phyloP scores from a whole-genome alignment of 2,329 filamentous ascomycete species.

The Diaporthe sp. region DNA sequence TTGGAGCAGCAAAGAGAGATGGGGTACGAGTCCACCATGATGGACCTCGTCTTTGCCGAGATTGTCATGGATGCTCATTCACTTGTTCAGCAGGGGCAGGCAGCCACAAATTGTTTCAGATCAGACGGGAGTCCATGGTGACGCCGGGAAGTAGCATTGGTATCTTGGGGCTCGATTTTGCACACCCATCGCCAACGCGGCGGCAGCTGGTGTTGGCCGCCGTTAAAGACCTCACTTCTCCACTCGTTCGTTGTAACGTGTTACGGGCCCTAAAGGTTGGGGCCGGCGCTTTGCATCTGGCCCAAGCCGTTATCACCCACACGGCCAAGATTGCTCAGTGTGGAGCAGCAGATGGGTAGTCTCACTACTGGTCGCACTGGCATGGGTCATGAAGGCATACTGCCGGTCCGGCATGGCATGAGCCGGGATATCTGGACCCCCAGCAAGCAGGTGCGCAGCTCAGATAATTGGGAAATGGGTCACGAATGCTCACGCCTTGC shows the following conservation, averaged over 20 bases:
- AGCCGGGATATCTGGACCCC: conserved; percentile 8
- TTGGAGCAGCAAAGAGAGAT: not conserved
- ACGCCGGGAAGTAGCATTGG: conserved; percentile 33
- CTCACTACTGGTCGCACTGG: conserved; percentile 34
- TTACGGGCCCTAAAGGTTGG: conserved; percentile 36
- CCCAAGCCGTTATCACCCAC: conserved; percentile 29
- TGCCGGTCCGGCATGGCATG: conserved; percentile 21
- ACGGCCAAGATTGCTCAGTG: conserved; percentile 29
- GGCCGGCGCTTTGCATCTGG: conserved; percentile 34
- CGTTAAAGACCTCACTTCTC: conserved; percentile 20
- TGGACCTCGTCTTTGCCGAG: conserved; percentile 22
- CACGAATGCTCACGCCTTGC: conserved; percentile 30
- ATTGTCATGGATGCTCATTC: not conserved
- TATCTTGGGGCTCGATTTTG: conserved; percentile 2
- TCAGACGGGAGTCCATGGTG: conserved; percentile 15
- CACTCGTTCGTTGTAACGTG: conserved; percentile 37
- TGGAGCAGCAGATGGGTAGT: conserved; percentile 32
- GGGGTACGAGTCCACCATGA: not conserved
- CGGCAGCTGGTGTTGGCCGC: conserved; percentile 18
- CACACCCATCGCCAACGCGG: not conserved
- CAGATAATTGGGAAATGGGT: not conserved
- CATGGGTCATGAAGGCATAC: conserved; percentile 21
- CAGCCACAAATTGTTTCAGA: conserved; percentile 33
- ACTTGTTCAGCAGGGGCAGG: conserved; percentile 18
- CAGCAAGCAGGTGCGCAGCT: conserved; percentile 7